Evolutionary conservation across 306 rosid species (phyloP), one percentile per base, ranked within the genome.

Genomic region (Citrullus mucosospermus): DNA sequence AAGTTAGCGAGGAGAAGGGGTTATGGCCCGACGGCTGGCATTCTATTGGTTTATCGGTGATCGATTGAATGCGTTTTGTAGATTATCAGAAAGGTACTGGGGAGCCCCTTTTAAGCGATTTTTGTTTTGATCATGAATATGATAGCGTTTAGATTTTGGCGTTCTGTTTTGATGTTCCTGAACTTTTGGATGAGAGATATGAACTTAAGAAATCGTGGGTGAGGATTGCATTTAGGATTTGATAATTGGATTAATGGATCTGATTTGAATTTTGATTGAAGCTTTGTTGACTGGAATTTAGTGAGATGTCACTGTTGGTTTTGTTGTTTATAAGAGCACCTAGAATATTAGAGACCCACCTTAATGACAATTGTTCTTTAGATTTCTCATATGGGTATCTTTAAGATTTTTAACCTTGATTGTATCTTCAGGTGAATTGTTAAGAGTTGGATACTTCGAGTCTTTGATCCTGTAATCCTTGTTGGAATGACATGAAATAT

Each of bases 1-100:
- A 75, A 75, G 50, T 76, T 50, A 22, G 68, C 66, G 51, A 76
- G 77, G 77, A 50, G 77, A 36, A 8, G 50, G 18, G 62, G 78
- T 8, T 51, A 17, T 16, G 77, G 43, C 34, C 28, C 11, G 15
- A 73, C 25, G 79, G 41, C 55, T 12, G 38, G 20, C 14, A 11
- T 25, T 58, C 9, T 38, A 6, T 13, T 57, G 69, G 68, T 43
- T 22, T 6, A 9, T 28, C 14, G 77, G 77, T 22, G 59, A 59
- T 57, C 8, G 69, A 48, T 57, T 76, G 39, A 41, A 22, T n/a
- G 54, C 51, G 55, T 18, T 41, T 22, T 20, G 68, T 36, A 56
- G 34, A 14, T 6, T n/a, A 54, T 34, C 22, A 12, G 34, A 18
- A 48, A 76, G 80, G 80, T 77, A 57, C 17, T 39, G 43, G 39